Evolutionary conservation across 176 grass and related monocot genomes (phyloP).

Genomic region (Triticum monococcum): DNA sequence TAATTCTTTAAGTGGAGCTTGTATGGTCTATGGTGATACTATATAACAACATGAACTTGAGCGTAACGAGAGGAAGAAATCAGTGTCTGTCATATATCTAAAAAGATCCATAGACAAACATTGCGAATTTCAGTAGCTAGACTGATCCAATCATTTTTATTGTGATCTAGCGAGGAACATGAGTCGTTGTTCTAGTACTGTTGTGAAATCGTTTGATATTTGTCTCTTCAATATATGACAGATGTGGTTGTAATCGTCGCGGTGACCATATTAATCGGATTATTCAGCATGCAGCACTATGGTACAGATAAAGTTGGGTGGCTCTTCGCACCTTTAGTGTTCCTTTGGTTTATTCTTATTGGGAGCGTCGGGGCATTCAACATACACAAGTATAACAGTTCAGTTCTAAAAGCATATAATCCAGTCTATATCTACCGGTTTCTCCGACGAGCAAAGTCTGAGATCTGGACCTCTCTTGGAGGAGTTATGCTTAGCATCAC

Average conservation of each 20-base stretch:
- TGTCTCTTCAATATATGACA: slow-evolving; percentile 38
- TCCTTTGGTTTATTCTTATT: slow-evolving; percentile 84
- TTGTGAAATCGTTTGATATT: slow-evolving; percentile 24
- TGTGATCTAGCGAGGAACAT: slow-evolving; percentile 16
- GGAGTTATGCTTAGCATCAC: slow-evolving; percentile 92
- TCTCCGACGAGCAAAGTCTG: slow-evolving; percentile 47
- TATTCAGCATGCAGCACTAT: slow-evolving; percentile 88
- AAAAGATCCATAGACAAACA: not conserved
- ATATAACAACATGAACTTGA: not conserved
- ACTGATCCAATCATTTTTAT: not conserved
- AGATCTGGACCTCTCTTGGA: slow-evolving; percentile 80
- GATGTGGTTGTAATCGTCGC: slow-evolving; percentile 69
- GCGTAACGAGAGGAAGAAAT: not conserved
- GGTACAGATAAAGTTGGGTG: slow-evolving; percentile 84
- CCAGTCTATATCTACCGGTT: slow-evolving; percentile 64
- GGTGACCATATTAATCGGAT: slow-evolving; percentile 67
- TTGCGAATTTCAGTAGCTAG: slow-evolving; percentile 15
- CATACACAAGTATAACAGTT: slow-evolving; percentile 67
- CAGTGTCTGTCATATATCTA: not conserved
- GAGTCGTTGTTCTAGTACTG: not conserved
- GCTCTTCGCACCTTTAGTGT: slow-evolving; percentile 84
- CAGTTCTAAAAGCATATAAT: slow-evolving; percentile 76
- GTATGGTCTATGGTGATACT: not conserved
- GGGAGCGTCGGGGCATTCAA: slow-evolving; percentile 65
- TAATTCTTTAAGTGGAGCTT: slow-evolving; percentile 1